Evolutionary conservation across 305 asterid species (phyloP), one percentile per base, ranked within the genome.

Genomic region (Solanum chacoense): DNA sequence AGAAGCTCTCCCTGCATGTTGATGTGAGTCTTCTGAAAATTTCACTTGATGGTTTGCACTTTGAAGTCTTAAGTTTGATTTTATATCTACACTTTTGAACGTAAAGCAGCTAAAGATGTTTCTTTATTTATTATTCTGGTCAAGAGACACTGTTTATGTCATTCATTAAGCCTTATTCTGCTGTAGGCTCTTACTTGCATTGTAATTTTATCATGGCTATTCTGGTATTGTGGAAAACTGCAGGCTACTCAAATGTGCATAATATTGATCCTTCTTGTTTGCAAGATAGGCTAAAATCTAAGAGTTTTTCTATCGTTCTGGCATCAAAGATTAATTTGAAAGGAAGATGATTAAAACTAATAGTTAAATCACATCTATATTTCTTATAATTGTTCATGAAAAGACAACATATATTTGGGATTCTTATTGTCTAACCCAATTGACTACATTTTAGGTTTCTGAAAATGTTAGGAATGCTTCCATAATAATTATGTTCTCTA

Each of bases 1-100:
- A 98, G 91, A 98, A 96, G 93, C 99, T 98, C 89, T 98, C 99
- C 45, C 99, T 98, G 85, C 99, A 98, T 95, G 99, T 98, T 85
- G 99, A 98, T 93, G 99, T 98, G 93, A 95, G 99, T 96, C 86
- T 92, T 90, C 24, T 88, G 71, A 89, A 88, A 84, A 87, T 88
- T 75, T 38, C 91, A 88, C 74, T 67, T 72, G 67, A 71, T 42
- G 24, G 81, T 90, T 87, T 89, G 14, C 31, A 45, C 35, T 26
- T 83, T 50, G 38, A 11, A 31, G 13, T 28, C 12, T 59, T 65
- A 29, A 81, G 35, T 55, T 50, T 83, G 87, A 50, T 83, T 38
- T 18, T 83, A 20, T 83, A 32, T 31, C 74, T 50, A 20, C 74
- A 31, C 22, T 83, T 50, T 55, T 18, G 87, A 29, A 29, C 10